A percentile compares a stretch with the other conserved stretches of the same genome.
These are phyloP conservation scores for Inga leiocalycina DNA, from an alignment of 306 rosid species.

Conservation along the genomic window DNA sequence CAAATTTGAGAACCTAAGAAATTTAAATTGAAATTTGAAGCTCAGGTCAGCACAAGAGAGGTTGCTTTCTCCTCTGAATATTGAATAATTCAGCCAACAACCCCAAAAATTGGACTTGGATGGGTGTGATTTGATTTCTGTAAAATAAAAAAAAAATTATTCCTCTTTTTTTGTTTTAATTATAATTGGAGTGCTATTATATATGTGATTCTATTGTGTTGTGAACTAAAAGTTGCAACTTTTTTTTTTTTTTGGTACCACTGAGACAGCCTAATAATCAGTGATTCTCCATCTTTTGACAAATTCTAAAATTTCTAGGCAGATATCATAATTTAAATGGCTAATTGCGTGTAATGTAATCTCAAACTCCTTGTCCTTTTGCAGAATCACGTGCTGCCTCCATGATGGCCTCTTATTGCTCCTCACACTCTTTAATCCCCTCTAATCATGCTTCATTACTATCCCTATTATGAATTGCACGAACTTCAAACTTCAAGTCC, in stretches of 20 bases:
- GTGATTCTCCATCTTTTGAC: constrained; percentile 23
- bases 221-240: background rate
- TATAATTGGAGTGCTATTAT: background rate
- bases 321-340: background rate
- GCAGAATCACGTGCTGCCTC: background rate
- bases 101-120: background rate
- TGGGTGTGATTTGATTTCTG: background rate
- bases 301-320: background rate
- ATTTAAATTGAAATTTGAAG: background rate
- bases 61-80: background rate
- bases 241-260: background rate
- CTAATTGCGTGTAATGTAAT: background rate
- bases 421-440: background rate
- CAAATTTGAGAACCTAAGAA: background rate
- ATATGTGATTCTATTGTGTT: background rate
- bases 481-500: too few species aligned
- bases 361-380: background rate
- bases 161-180: background rate
- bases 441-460: background rate
- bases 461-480: background rate
- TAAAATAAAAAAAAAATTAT: background rate
- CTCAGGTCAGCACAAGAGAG: background rate
- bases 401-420: background rate
- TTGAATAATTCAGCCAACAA: background rate
- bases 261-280: background rate